Conservation (phyloP, 805 yeast genomes). For the Blastobotrys mokoenaii region DNA sequence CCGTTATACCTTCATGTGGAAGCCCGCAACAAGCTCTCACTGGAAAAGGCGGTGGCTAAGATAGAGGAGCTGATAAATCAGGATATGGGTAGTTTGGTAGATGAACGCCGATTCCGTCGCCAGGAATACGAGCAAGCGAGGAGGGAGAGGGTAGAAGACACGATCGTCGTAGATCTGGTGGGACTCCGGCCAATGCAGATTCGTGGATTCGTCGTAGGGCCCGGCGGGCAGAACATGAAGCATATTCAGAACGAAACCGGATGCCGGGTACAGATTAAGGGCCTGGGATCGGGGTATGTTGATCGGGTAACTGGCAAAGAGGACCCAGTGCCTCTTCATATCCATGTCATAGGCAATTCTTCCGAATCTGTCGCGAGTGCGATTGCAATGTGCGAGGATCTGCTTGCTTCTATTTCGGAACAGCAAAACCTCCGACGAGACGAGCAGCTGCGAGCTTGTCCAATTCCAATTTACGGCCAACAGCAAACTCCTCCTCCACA, state of each 20-base stretch:
- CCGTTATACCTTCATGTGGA: conserved; percentile 41
- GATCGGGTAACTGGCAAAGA: conserved; percentile 26
- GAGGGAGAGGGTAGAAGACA: conserved; percentile 1
- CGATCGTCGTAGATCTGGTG: neutral
- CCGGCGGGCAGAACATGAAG: conserved; percentile 29
- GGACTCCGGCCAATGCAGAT: conserved; percentile 19
- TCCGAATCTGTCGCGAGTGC: conserved; percentile 20
- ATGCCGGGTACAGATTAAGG: conserved; percentile 28
- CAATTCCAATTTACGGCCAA: neutral
- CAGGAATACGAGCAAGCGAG: conserved; percentile 12
- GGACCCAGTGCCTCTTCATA: conserved; percentile 25
- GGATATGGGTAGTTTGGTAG: conserved; percentile 23
- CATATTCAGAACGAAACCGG: conserved; percentile 29
- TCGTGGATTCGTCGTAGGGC: conserved; percentile 29
- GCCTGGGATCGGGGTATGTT: conserved; percentile 29
- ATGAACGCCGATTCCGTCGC: conserved; percentile 22
- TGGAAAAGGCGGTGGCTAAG: conserved; percentile 55
- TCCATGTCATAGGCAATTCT: conserved; percentile 23
- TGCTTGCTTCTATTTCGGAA: conserved; percentile 22
- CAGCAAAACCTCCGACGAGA: conserved; percentile 9
- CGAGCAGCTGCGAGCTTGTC: neutral
- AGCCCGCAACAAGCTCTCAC: conserved; percentile 40
- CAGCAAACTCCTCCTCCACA: conserved; percentile 5
- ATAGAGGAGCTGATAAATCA: conserved; percentile 44
- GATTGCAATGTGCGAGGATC: conserved; percentile 21